Evolutionary conservation across 2,329 filamentous ascomycete genomes (phyloP).

Genomic region (Rutstroemia sydowiana): DNA sequence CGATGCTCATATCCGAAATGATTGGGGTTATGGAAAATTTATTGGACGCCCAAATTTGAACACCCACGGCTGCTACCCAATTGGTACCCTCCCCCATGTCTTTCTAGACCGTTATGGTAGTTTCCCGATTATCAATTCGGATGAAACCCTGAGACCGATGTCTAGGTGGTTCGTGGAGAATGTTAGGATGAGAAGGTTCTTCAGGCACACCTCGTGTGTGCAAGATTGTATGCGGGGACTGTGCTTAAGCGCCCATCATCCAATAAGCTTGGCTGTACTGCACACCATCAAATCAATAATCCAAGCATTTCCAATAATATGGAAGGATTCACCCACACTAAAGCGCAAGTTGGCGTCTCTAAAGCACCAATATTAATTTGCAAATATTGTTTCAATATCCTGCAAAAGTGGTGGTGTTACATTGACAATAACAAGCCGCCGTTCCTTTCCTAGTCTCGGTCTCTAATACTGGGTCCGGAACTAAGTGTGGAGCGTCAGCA

Average conservation of each 20-base stretch:
- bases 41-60: constrained; percentile 2
- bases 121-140: background rate
- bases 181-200: constrained; percentile 6
- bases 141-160: background rate
- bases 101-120: background rate
- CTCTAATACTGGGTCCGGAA: background rate
- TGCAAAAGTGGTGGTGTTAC: constrained; percentile 1
- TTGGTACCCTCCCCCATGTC: background rate
- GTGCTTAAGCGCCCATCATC: constrained; percentile 7
- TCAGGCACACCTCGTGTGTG: constrained; percentile 2
- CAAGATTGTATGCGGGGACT: constrained; percentile 3
- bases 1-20: background rate
- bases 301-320: constrained; percentile 8
- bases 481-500: constrained; percentile 7
- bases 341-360: background rate
- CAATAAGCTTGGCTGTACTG: constrained; percentile 7
- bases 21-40: background rate
- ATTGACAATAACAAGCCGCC: constrained; percentile 6
- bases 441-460: background rate
- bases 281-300: constrained; percentile 6
- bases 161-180: background rate
- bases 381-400: background rate
- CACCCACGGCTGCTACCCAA: constrained; percentile 3
- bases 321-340: constrained; percentile 7
- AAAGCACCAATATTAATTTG: background rate